Conservation (phyloP, 177 flowering plant genomes). For the Vitis hybrid region DNA sequence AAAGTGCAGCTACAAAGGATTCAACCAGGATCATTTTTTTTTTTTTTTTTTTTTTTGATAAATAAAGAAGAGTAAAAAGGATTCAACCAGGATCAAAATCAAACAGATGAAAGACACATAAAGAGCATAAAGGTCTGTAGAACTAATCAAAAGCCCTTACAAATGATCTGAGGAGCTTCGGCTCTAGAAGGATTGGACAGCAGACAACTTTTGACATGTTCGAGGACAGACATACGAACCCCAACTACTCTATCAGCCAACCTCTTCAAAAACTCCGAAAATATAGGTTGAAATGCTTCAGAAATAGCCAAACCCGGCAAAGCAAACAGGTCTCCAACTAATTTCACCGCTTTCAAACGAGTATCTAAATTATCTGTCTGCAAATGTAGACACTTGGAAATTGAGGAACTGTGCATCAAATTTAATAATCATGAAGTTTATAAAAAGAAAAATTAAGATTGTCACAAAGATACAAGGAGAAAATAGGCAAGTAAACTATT, state of each 20-base stretch:
- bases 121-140: constrained; percentile 1
- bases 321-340: constrained; percentile 85
- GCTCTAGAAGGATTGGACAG: constrained; percentile 66
- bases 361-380: constrained; percentile 83
- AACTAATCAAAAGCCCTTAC: constrained; percentile 36
- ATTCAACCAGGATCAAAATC: constrained; percentile 11
- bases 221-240: constrained; percentile 83
- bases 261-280: constrained; percentile 85
- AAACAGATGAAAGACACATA: constrained; percentile 10
- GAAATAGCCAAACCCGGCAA: constrained; percentile 53
- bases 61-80: constrained; percentile 21
- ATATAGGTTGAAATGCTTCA: constrained; percentile 74
- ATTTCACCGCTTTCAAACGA: constrained; percentile 75
- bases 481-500: too few species aligned
- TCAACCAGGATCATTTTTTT: background rate
- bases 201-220: constrained; percentile 64
- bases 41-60: too few species aligned
- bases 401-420: constrained; percentile 14
- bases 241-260: constrained; percentile 82
- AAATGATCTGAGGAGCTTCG: constrained; percentile 78
- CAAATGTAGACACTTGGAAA: constrained; percentile 18
- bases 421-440: background rate
- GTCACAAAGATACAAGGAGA: too few species aligned
- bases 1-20: constrained; percentile 66
- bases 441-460: background rate